A percentile compares a stretch with the other conserved stretches of the same genome.
These are phyloP conservation scores for Psophocarpus tetragonolobus DNA, from an alignment of 306 rosid genomes.

Conservation along the genomic window DNA sequence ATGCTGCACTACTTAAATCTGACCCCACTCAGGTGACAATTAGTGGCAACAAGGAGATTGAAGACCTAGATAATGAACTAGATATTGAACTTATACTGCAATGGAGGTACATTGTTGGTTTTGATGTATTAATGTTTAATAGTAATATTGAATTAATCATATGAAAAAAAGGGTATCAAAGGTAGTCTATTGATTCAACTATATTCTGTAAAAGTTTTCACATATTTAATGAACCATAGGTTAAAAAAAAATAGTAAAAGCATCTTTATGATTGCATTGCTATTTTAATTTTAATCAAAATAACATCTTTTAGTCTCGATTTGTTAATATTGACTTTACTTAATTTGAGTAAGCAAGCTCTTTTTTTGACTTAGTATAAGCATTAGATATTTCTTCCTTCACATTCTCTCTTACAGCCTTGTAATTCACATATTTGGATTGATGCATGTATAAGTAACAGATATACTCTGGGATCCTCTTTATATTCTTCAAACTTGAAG, in stretches of 20 bases:
- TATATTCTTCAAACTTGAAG: slow-evolving; percentile 24
- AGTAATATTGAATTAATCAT: slow-evolving; percentile 2
- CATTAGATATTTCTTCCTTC: slow-evolving; percentile 1
- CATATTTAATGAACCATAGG: background rate
- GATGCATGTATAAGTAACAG: slow-evolving; percentile 16
- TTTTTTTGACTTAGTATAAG: background rate
- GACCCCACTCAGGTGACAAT: slow-evolving; percentile 73
- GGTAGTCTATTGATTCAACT: slow-evolving; percentile 19
- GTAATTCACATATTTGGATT: slow-evolving; percentile 17
- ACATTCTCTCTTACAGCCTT: background rate
- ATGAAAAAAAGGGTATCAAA: background rate
- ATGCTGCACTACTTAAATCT: slow-evolving; percentile 85
- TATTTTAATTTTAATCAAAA: background rate
- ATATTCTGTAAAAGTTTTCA: slow-evolving; percentile 2
- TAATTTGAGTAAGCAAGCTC: background rate
- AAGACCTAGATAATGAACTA: slow-evolving; percentile 83
- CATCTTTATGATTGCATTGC: background rate
- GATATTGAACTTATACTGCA: slow-evolving; percentile 90
- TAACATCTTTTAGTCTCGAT: background rate
- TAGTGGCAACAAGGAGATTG: slow-evolving; percentile 72
- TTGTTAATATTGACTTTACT: background rate
- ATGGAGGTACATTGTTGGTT: slow-evolving; percentile 73
- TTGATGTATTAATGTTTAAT: background rate
- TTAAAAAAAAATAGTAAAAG: background rate
- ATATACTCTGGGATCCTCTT: slow-evolving; percentile 21